Conservation (phyloP, 805 yeast genomes). For the Saturnispora ahearnii region DNA sequence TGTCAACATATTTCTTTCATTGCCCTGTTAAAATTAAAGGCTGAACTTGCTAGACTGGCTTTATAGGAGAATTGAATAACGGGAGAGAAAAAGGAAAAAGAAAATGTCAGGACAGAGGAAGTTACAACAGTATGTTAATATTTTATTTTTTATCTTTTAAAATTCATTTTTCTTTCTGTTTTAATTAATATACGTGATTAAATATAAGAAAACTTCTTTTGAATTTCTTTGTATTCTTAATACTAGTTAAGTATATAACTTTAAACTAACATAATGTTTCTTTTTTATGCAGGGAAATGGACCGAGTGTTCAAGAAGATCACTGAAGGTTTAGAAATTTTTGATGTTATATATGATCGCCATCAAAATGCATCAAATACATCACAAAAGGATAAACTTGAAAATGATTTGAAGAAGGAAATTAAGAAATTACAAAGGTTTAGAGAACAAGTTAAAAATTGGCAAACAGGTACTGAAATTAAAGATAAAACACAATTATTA, state of each 20-base stretch:
- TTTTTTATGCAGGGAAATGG: constrained; percentile 37
- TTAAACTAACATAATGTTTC: background rate
- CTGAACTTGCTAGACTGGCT: background rate
- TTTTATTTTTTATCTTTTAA: background rate
- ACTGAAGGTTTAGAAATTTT: constrained; percentile 48
- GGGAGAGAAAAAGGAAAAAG: background rate
- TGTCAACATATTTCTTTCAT: background rate
- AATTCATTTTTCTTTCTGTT: background rate
- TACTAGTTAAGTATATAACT: background rate
- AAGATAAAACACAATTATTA: constrained; percentile 35
- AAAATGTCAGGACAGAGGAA: constrained; percentile 31
- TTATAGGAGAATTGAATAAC: background rate
- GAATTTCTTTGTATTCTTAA: too few relatives aligned
- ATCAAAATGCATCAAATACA: constrained; percentile 36
- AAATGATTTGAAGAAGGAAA: constrained; percentile 48
- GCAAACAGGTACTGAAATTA: constrained; percentile 47
- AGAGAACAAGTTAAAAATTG: constrained; percentile 54
- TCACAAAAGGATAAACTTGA: constrained; percentile 50
- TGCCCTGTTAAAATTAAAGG: background rate
- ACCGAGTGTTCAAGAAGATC: constrained; percentile 53
- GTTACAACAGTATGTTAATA: constrained; percentile 29
- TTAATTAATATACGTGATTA: background rate
- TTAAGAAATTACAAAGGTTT: constrained; percentile 48
- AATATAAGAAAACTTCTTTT: background rate
- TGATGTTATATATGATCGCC: constrained; percentile 47